Conservation (phyloP, 208 protist species). For the Acanthamoeba triangularis region DNA sequence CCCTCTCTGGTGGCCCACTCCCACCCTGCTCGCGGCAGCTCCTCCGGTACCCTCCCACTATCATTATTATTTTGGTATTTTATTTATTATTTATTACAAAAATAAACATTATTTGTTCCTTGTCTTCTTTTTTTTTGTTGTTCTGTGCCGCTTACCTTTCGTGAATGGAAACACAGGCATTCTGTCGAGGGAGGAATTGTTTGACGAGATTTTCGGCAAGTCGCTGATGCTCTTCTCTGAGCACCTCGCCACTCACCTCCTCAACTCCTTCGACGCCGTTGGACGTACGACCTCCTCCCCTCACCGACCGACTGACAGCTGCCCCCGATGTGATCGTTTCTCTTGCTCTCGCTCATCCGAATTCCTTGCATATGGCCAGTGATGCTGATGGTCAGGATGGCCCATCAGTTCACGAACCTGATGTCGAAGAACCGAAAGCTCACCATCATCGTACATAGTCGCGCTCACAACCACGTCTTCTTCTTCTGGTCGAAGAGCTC, state of each 20-base stretch:
- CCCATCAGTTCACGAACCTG: background rate
- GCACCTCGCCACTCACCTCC: background rate
- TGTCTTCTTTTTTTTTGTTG: no score
- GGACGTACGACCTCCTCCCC: background rate
- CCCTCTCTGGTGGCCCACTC: background rate
- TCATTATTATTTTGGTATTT: background rate
- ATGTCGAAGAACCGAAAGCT: constrained; percentile 11
- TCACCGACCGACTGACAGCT: no score
- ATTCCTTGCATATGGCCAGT: background rate
- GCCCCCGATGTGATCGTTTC: no score
- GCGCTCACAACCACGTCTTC: no score
- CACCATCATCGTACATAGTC: background rate
- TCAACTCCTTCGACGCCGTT: background rate
- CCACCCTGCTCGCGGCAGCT: background rate
- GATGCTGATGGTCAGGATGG: constrained; percentile 46
- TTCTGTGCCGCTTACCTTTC: no score
- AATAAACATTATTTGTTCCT: no score
- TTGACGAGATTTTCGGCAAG: constrained; percentile 35
- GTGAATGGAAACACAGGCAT: background rate
- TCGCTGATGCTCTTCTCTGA: background rate
- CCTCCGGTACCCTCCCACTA: background rate
- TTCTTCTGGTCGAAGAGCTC: background rate
- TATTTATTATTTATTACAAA: no score
- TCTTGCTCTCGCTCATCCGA: background rate
- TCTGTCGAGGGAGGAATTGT: constrained; percentile 14